phyloP scores from a whole-genome alignment of 805 yeast genomes.

The Metschnikowia lunata region DNA sequence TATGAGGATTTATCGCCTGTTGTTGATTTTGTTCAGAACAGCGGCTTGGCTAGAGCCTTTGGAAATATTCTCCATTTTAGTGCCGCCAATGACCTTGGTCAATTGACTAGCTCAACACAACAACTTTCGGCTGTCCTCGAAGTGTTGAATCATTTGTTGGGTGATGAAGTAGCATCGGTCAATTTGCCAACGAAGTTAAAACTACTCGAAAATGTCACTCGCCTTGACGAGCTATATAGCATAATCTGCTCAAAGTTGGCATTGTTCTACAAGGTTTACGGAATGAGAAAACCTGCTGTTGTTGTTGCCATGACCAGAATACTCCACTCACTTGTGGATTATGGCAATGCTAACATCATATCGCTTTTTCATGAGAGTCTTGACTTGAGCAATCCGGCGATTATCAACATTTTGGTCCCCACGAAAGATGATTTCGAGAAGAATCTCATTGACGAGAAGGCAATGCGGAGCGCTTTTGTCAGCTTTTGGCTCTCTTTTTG shows the following conservation, averaged over 20 bases:
- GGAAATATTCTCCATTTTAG: slow-evolving; percentile 40
- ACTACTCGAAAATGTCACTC: slow-evolving; percentile 18
- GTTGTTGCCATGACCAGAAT: slow-evolving; percentile 62
- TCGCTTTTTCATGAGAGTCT: slow-evolving; percentile 60
- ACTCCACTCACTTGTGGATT: slow-evolving; percentile 47
- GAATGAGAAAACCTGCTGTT: slow-evolving; percentile 50
- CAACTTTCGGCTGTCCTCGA: slow-evolving; percentile 31
- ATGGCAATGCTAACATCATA: slow-evolving; percentile 45
- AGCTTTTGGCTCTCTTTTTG: slow-evolving; percentile 57
- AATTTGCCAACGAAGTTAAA: slow-evolving; percentile 11
- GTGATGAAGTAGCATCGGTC: slow-evolving; percentile 13
- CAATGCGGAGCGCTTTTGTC: slow-evolving; percentile 59
- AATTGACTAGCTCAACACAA: slow-evolving; percentile 42
- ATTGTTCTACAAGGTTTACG: slow-evolving; percentile 63
- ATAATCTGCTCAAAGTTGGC: slow-evolving; percentile 52
- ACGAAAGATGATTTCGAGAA: slow-evolving; percentile 40
- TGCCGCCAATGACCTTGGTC: slow-evolving; percentile 49
- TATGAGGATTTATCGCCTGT: slow-evolving; percentile 17
- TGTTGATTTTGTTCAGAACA: slow-evolving; percentile 24
- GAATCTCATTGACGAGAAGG: slow-evolving; percentile 25
- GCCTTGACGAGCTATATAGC: slow-evolving; percentile 39
- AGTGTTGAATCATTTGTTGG: slow-evolving; percentile 16
- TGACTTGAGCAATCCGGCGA: slow-evolving; percentile 58
- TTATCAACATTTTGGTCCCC: slow-evolving; percentile 57
- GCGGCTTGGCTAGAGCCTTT: slow-evolving; percentile 30